Conservation (phyloP, 345 rosid species). For the Syzygium aqueum region DNA sequence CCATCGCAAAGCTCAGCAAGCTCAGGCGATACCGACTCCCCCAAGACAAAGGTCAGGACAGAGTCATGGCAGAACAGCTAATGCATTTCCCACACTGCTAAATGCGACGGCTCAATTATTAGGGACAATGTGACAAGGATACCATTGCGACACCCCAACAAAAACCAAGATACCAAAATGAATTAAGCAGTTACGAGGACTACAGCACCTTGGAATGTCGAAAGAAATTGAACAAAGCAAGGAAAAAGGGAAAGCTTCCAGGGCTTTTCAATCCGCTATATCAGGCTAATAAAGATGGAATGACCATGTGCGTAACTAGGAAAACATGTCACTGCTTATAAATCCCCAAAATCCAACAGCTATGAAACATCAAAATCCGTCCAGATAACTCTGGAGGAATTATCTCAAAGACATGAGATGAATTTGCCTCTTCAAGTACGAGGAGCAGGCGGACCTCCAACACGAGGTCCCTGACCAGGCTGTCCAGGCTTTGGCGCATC, state of each 20-base stretch:
- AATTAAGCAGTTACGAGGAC: background rate
- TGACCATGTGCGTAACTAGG: background rate
- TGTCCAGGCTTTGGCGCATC: slow-evolving; percentile 51
- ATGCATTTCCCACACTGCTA: background rate
- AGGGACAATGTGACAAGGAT: background rate
- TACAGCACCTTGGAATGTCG: background rate
- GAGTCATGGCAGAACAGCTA: background rate
- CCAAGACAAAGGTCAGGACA: background rate
- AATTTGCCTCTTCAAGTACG: background rate
- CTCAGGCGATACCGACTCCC: background rate
- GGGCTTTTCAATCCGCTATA: background rate
- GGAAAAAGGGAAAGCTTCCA: background rate
- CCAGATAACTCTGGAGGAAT: background rate
- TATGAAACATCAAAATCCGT: background rate
- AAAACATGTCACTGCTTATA: background rate
- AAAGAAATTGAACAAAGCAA: background rate
- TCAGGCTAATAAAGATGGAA: background rate
- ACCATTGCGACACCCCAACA: background rate
- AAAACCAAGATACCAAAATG: background rate
- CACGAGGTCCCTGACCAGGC: slow-evolving; percentile 33
- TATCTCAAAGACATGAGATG: background rate
- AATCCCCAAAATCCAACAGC: background rate
- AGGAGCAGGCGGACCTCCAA: slow-evolving; percentile 3
- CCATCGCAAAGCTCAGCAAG: background rate
- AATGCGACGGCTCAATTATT: background rate